Evolutionary conservation across 805 yeast genomes (phyloP), one percentile per base, ranked within the genome.

Genomic region (Lachancea waltii): DNA sequence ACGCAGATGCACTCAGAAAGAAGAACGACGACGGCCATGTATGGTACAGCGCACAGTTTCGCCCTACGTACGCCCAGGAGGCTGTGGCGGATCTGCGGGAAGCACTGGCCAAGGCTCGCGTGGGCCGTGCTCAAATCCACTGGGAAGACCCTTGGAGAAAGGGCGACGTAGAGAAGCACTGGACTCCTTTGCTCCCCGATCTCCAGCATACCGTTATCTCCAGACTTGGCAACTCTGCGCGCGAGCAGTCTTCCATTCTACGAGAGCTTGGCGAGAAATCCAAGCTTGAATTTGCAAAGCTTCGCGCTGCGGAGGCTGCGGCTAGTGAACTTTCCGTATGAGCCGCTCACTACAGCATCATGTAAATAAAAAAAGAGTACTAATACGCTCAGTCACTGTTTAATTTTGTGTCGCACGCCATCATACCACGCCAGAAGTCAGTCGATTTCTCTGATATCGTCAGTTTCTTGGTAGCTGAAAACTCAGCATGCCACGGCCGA

Each of bases 131-230:
- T 34, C 73, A 66, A 31, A 67, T 86, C 17, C 71, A 68, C 50
- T 89, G 97, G 97, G 96, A 86, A 51, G 77, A 78, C 48, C 67
- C 75, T 37, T 87, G 95, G 94, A 74, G 95, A 60, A 77, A 77
- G 63, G 97, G 97, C 33, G 87, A 77, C 36, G 35, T 46, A 15
- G 79, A 74, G 33, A 64, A 69, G 45, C 70, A 80, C 59, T 87
- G 97, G 97, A 65, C 73, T 38, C 48, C 45, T 2, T 72, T 70
- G 7, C 58, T 75, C 24, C 53, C 54, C 9, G 40, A 46, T 37
- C 79, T 79, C 11, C 63, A 70, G 44, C 95, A 85, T 63, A 69
- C 69, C n/a, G 61, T 64, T 42, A 62, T 85, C 48, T 80, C 72
- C 18, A 64, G 72, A 49, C 67, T 41, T 32, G 62, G 58, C 16